These are phyloP conservation scores for Cryptosporidium ubiquitum DNA, from an alignment of 169 alveolate genomes.

Conservation along the genomic window DNA sequence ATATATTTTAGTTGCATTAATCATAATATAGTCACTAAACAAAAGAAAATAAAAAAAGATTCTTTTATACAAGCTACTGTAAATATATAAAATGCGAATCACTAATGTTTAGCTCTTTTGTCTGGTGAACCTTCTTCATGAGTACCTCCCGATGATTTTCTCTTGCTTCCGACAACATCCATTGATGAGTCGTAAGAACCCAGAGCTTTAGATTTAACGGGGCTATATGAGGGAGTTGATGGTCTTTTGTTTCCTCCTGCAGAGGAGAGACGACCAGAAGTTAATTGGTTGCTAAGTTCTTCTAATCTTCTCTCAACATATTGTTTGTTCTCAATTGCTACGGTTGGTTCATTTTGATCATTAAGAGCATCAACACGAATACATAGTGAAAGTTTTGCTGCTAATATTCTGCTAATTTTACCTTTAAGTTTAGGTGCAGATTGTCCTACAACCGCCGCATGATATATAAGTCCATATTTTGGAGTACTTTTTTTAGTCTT, in stretches of 20 bases:
- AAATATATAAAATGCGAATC: not conserved
- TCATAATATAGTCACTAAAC: not conserved
- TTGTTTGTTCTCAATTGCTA: constrained; percentile 92
- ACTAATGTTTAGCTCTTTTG: constrained; percentile 28
- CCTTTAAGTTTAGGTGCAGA: constrained; percentile 98
- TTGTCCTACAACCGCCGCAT: constrained; percentile 98
- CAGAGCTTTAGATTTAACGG: constrained; percentile 55
- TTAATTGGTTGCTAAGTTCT: constrained; percentile 78
- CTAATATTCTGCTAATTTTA: constrained; percentile 96
- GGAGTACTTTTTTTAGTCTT: constrained; percentile 99
- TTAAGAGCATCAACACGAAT: constrained; percentile 98
- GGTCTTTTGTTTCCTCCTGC: constrained; percentile 64
- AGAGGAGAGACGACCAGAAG: constrained; percentile 77
- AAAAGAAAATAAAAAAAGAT: not conserved
- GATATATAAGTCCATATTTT: constrained; percentile 99
- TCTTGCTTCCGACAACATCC: constrained; percentile 40
- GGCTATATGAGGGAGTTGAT: constrained; percentile 61
- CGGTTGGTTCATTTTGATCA: constrained; percentile 91
- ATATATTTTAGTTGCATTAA: not conserved
- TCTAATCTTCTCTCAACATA: constrained; percentile 92
- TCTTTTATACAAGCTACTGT: not conserved
- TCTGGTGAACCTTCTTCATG: constrained; percentile 26
- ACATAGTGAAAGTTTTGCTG: constrained; percentile 98
- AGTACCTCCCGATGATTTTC: constrained; percentile 16
- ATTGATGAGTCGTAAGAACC: constrained; percentile 53